A percentile compares a stretch with the other conserved stretches of the same genome.
phyloP scores from a whole-genome alignment of 176 grass and related monocot genomes.

The Carex parvula region DNA sequence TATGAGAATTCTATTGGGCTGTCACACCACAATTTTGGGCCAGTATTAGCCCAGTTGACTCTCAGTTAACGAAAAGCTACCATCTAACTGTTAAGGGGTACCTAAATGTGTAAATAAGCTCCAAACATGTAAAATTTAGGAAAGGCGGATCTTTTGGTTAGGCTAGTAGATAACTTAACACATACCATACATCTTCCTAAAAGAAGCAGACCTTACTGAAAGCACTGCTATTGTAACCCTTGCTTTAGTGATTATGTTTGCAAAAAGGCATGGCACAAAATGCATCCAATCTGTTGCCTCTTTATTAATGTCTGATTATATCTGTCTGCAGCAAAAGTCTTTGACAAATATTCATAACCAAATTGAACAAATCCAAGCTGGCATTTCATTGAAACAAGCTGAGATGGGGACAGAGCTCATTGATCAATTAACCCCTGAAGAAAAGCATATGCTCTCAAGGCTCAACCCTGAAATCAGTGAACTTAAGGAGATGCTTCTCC shows the following conservation, averaged over 20 bases:
- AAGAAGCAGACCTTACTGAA: background rate
- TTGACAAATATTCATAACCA: constrained; percentile 83
- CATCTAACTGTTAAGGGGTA: background rate
- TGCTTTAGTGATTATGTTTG: background rate
- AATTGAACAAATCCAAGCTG: constrained; percentile 91
- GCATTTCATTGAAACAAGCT: constrained; percentile 90
- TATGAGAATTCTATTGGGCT: background rate
- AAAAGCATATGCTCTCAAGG: constrained; percentile 78
- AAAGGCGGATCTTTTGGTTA: background rate
- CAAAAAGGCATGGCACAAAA: background rate
- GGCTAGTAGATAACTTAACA: background rate
- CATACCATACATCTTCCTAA: background rate
- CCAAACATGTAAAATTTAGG: background rate
- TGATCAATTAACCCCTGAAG: constrained; percentile 87
- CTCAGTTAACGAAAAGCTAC: background rate
- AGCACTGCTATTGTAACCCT: background rate
- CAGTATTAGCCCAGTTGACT: background rate
- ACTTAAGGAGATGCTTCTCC: constrained; percentile 72
- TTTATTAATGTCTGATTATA: background rate
- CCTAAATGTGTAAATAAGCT: background rate
- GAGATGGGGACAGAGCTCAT: constrained; percentile 99
- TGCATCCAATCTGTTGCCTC: background rate
- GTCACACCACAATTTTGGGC: background rate
- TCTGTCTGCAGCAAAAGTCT: constrained; percentile 73
- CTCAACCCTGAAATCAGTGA: constrained; percentile 96